Evolutionary conservation across 352 stramenopile species (phyloP), one percentile per base, ranked within the genome.

Genomic region (Phytophthora megakarya): DNA sequence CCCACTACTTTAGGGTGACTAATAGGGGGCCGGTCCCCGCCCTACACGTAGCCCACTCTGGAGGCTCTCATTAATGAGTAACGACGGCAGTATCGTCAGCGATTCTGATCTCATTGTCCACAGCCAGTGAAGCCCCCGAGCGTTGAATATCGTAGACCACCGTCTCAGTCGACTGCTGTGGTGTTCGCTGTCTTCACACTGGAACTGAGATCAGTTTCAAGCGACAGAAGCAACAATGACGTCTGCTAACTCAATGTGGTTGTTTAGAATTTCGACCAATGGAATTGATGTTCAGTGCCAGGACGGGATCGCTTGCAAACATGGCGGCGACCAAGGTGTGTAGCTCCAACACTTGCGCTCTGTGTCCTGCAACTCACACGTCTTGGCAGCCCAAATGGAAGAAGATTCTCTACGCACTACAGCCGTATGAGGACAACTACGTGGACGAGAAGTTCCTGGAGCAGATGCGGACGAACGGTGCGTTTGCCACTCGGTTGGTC

Each of bases 361-460:
- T 26, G 15, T 25, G n/a, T 19, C 30, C 45, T 12, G 18, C 32
- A 42, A 22, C 43, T 72, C 21, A 61, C 25, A 5, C 18, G 8
- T 43, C 9, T 26, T 15, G 26, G 28, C 43, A 78, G 60, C 65
- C 61, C 8, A 54, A 72, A 65, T 97, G 90, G 90, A 75, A 84
- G 43, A 97, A 96, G 72, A 88, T 96, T 18, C 74, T 97, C 44
- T 97, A 95, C 63, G 82, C 88, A 38, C 61, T 76, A 46, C 91
- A 97, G 73, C 86, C 84, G 0, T 97, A 93, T 65, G 84, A 91
- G 26, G 91, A 97, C 74, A 95, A 96, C 68, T 94, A 96, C 71
- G 90, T 97, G 46, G 84, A 92, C 53, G 72, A 84, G 48, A 90
- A 82, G 23, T 97, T 97, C 70, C 76, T 97, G 25, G 81, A 93